A percentile compares a stretch with the other conserved stretches of the same genome.
Conservation (phyloP, 192 early-diverging fungal genomes). For the Spizellomyces punctatus region DNA sequence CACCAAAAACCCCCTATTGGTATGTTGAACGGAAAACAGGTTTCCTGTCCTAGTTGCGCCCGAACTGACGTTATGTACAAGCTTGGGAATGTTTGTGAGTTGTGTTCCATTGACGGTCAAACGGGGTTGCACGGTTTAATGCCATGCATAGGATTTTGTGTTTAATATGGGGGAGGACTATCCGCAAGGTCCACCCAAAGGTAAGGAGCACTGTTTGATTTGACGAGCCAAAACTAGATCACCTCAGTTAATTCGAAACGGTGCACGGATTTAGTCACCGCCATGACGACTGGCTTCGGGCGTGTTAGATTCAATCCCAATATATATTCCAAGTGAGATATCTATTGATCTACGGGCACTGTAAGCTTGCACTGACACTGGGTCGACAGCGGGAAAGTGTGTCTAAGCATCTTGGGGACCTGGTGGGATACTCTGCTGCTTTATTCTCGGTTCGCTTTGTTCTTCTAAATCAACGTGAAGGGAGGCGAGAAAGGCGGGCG, state of each 20-base stretch:
- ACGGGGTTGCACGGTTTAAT: too few species aligned
- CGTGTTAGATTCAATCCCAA: slow-evolving; percentile 65
- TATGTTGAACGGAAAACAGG: neutral
- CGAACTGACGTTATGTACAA: too few species aligned
- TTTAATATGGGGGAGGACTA: slow-evolving; percentile 61
- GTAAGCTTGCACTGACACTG: neutral
- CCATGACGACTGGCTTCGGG: slow-evolving; percentile 56
- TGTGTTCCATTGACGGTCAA: too few species aligned
- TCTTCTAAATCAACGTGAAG: neutral
- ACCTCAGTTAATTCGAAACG: neutral
- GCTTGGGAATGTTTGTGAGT: too few species aligned
- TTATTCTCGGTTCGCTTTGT: neutral
- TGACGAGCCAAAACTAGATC: neutral
- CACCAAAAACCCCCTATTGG: slow-evolving; percentile 57
- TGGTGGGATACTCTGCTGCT: slow-evolving; percentile 42
- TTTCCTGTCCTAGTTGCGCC: too few species aligned
- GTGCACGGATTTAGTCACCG: slow-evolving; percentile 32
- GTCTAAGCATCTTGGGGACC: slow-evolving; percentile 59
- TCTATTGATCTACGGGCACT: neutral
- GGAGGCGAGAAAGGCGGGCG: slow-evolving; percentile 48
- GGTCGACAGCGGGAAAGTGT: slow-evolving; percentile 24
- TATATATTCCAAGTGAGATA: slow-evolving; percentile 47
- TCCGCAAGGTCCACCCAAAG: slow-evolving; percentile 58
- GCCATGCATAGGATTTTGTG: slow-evolving; percentile 44
- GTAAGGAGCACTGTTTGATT: slow-evolving; percentile 28